Evolutionary conservation across 352 stramenopile species (phyloP), one percentile per base, ranked within the genome.

Genomic region (Phytopythium mirpurense): DNA sequence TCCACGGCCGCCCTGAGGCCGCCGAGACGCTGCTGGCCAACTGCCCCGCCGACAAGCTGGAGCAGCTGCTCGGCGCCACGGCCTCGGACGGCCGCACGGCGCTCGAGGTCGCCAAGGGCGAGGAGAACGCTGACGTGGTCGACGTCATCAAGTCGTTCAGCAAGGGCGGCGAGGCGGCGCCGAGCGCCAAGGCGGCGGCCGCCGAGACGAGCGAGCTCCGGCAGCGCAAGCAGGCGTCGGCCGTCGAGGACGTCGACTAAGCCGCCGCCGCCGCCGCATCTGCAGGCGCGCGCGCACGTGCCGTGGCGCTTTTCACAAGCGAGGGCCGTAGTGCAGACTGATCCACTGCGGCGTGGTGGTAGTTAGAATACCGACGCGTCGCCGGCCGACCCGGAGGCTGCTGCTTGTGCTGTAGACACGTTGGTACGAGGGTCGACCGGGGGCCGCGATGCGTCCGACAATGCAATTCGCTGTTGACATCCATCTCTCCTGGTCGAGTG

Each of bases 201-300:
- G 21, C 19, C 43, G 56, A 55, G 9, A 50, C 68, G 29, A 55
- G 47, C 50, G 60, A 74, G 5, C 60, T 88, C 41, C 77, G 77
- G 37, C 77, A 82, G 68, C 77, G 77, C 34, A 88, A 88, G 66
- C 57, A 54, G 24, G 55, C 51, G 27, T 76, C 77, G 59, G 70
- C 77, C 19, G 74, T 90, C 43, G 80, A 90, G 63, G 80, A 90
- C 54, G 77, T 90, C 49, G 80, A 90, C 62, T 90, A 90, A 56
- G n/a, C 37, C 2, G 45, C 27, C 18, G 5, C n/a, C 2, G n/a
- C n/a, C n/a, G n/a, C n/a, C n/a, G n/a, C n/a, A n/a, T n/a, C n/a
- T n/a, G n/a, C n/a, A n/a, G n/a, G n/a, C n/a, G n/a, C n/a, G n/a
- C n/a, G n/a, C n/a, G n/a, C n/a, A n/a, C n/a, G n/a, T n/a, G n/a